A percentile compares a stretch with the other conserved stretches of the same genome.
Evolutionary conservation across 192 early-diverging fungal species (phyloP).

Genomic region (Mortierella antarctica): DNA sequence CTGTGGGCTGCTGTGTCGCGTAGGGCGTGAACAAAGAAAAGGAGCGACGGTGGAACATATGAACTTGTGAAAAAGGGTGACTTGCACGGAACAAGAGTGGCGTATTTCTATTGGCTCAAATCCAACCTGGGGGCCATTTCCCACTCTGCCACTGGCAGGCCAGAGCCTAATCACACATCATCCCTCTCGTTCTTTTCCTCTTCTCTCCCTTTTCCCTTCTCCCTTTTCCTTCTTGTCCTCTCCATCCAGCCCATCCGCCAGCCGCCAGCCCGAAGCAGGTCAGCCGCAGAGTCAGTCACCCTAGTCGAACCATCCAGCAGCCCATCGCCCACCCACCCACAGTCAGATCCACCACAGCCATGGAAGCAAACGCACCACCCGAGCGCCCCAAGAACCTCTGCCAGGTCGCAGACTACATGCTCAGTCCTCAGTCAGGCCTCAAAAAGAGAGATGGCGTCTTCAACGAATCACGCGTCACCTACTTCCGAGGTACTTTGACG

Average conservation of each 20-base stretch:
- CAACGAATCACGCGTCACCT: conserved; percentile 91
- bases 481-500: conserved; percentile 80
- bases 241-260: background rate
- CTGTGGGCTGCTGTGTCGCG: too few species aligned
- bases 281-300: too few species aligned
- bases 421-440: conserved; percentile 74
- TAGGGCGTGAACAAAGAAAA: too few species aligned
- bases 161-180: background rate
- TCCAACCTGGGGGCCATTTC: background rate
- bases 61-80: background rate
- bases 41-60: background rate
- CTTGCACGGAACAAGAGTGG: conserved; percentile 10
- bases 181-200: background rate
- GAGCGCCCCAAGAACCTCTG: conserved; percentile 68
- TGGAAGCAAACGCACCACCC: conserved; percentile 43
- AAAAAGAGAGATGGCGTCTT: conserved; percentile 87
- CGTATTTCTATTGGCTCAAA: conserved; percentile 34
- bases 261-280: background rate
- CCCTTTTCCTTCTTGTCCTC: background rate
- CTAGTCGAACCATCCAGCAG: too few species aligned
- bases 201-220: background rate
- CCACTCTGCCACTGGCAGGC: background rate
- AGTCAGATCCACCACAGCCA: conserved; percentile 8
- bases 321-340: background rate
- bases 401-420: conserved; percentile 83